phyloP scores from a whole-genome alignment of 176 grass and related monocot genomes.

The Carex littledalei region DNA sequence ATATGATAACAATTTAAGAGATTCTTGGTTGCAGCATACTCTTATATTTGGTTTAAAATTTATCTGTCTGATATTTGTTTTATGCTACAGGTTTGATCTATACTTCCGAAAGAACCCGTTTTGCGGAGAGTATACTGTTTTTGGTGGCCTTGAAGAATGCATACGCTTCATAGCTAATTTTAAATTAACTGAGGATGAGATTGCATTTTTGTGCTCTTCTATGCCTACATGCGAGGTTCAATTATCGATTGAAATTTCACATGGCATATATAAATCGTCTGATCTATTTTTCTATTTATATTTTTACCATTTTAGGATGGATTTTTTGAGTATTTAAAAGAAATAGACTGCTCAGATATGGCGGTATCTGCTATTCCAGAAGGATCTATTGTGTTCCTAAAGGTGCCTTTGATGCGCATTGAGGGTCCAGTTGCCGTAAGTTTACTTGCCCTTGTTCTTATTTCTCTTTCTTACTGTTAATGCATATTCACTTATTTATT shows the following conservation, averaged over 20 bases:
- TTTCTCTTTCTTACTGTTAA: background rate
- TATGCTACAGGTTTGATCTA: slow-evolving; percentile 37
- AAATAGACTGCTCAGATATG: slow-evolving; percentile 41
- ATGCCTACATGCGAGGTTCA: slow-evolving; percentile 47
- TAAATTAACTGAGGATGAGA: slow-evolving; percentile 32
- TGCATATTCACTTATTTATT: background rate
- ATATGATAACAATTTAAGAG: background rate
- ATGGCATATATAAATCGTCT: background rate
- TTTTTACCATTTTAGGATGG: slow-evolving; percentile 24
- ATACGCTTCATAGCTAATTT: slow-evolving; percentile 48
- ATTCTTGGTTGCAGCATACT: background rate
- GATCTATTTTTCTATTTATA: background rate
- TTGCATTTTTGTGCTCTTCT: slow-evolving; percentile 32
- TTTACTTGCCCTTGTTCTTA: background rate
- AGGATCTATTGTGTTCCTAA: slow-evolving; percentile 47
- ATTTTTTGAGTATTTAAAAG: slow-evolving; percentile 45
- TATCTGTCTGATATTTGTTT: background rate
- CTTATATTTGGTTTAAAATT: background rate
- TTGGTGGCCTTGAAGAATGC: slow-evolving; percentile 48
- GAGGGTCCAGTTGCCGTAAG: slow-evolving; percentile 37
- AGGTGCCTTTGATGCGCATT: slow-evolving; percentile 50
- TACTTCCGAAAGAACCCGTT: slow-evolving; percentile 47
- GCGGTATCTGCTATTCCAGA: slow-evolving; percentile 40
- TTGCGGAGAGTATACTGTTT: slow-evolving; percentile 43
- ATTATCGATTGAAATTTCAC: background rate